Evolutionary conservation across 768 basidiomycete species (phyloP).

Genomic region (Chlorophyllum brunneum): DNA sequence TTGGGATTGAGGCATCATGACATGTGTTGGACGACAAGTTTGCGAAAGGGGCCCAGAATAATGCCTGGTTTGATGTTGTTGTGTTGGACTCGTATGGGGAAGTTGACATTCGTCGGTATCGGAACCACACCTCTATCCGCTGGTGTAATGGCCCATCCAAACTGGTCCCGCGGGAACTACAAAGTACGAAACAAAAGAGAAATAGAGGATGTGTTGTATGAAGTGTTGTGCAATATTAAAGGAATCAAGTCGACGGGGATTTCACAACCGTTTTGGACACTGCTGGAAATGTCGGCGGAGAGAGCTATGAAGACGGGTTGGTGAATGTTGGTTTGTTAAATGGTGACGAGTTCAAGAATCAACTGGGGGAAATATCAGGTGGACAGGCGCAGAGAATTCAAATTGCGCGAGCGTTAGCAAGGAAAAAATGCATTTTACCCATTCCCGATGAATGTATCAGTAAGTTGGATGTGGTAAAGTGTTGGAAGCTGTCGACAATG

Average conservation of each 20-base stretch:
- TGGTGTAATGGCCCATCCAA: conserved; percentile 68
- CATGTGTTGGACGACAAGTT: conserved; percentile 68
- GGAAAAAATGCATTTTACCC: conserved; percentile 42
- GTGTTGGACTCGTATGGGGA: conserved; percentile 89
- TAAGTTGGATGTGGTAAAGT: conserved; percentile 79
- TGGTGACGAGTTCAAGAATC: conserved; percentile 79
- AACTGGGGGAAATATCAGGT: conserved; percentile 89
- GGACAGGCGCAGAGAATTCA: conserved; percentile 95
- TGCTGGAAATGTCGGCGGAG: conserved; percentile 63
- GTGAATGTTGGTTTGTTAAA: conserved; percentile 86
- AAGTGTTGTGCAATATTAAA: conserved; percentile 80
- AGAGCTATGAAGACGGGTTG: conserved; percentile 54
- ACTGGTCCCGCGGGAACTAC: conserved; percentile 60
- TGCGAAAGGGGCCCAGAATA: conserved; percentile 73
- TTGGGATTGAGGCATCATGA: conserved; percentile 75
- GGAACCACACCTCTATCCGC: conserved; percentile 86
- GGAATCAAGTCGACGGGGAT: conserved; percentile 88
- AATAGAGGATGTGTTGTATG: conserved; percentile 89
- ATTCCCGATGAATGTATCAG: conserved; percentile 96
- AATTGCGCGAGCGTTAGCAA: conserved; percentile 87
- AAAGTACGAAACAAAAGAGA: conserved; percentile 81
- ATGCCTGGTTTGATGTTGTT: conserved; percentile 72
- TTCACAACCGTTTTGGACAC: conserved; percentile 60
- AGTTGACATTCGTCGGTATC: conserved; percentile 89
- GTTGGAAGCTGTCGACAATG: conserved; percentile 63